Percentiles rank a stretch among this genome's conserved stretches.
phyloP scores from a whole-genome alignment of 1,139 yeast species.

The Yamadazyma taylorii region DNA sequence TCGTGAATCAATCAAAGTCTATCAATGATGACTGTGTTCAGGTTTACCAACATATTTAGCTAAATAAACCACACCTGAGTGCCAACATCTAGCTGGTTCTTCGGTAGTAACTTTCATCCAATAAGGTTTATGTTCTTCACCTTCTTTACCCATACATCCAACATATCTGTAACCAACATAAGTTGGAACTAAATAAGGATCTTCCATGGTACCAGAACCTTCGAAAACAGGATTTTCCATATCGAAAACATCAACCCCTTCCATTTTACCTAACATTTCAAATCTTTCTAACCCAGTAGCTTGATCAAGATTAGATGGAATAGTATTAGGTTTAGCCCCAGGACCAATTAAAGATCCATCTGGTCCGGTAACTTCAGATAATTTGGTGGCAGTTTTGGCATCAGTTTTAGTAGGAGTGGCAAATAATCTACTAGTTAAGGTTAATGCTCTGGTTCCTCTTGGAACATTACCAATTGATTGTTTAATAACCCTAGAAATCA shows the following conservation, averaged over 20 bases:
- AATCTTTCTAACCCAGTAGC: constrained; percentile 98
- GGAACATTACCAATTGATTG: constrained; percentile 11
- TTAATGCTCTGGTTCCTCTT: constrained; percentile 11
- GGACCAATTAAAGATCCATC: constrained; percentile 78
- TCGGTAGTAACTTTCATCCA: constrained; percentile 92
- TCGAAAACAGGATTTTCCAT: constrained; percentile 83
- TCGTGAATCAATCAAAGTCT: constrained; percentile 6
- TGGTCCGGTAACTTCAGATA: constrained; percentile 79
- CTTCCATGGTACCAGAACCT: constrained; percentile 83
- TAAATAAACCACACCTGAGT: constrained; percentile 94
- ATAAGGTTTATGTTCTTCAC: constrained; percentile 88
- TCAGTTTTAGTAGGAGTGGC: constrained; percentile 31
- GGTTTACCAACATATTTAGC: constrained; percentile 88
- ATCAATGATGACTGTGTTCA: constrained; percentile 54
- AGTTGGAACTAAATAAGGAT: constrained; percentile 88
- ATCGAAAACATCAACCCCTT: constrained; percentile 96
- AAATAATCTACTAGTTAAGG: constrained; percentile 12
- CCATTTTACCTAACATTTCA: constrained; percentile 90
- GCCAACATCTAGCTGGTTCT: constrained; percentile 95
- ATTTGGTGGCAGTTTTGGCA: constrained; percentile 61
- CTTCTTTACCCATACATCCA: constrained; percentile 91
- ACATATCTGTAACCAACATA: constrained; percentile 93
- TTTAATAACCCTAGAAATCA: constrained; percentile 17
- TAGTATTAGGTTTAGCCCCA: constrained; percentile 80
- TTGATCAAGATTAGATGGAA: constrained; percentile 93